These are phyloP conservation scores for Bipolaris zeicola DNA, from an alignment of 2,329 filamentous ascomycete genomes.

Conservation along the genomic window DNA sequence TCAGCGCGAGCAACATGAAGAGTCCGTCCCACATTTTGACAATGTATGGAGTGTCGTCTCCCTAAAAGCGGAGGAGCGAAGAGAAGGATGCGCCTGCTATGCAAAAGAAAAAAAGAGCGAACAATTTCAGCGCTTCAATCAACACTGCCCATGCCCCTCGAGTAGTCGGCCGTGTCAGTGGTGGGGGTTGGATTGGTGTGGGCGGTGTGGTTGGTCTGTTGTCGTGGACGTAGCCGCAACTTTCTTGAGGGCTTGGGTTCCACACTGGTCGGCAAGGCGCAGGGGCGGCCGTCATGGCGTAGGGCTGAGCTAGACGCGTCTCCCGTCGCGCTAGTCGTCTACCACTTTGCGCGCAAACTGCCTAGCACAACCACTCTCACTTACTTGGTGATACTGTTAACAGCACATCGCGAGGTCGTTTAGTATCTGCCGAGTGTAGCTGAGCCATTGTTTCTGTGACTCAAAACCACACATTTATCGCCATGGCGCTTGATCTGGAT, in stretches of 20 bases:
- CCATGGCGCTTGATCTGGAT: constrained; percentile 35
- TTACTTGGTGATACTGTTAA: not conserved
- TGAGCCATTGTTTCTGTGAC: no score
- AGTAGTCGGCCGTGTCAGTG: constrained; percentile 4
- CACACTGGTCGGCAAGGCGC: constrained; percentile 11
- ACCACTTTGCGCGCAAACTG: constrained; percentile 20
- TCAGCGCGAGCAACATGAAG: constrained; percentile 67
- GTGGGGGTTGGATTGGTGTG: constrained; percentile 1
- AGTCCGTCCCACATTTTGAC: constrained; percentile 64
- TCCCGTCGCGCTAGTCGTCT: constrained; percentile 27
- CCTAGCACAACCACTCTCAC: not conserved
- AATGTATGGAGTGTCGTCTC: constrained; percentile 17
- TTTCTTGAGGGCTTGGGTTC: constrained; percentile 12
- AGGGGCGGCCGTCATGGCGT: constrained; percentile 16
- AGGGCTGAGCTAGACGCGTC: constrained; percentile 35
- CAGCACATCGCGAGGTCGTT: not conserved
- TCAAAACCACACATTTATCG: not conserved
- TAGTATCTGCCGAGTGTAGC: not conserved
- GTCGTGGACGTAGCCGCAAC: constrained; percentile 17
- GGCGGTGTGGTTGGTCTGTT: constrained; percentile 7
- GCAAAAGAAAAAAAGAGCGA: constrained; percentile 18
- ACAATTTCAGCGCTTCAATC: constrained; percentile 16
- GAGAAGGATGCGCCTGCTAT: constrained; percentile 22
- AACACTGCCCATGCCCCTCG: constrained; percentile 25
- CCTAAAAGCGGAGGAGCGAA: constrained; percentile 11